Base-by-base conservation (phyloP, 2,329 filamentous ascomycete genomes). In the Zelopaecilomyces penicillatus region DNA sequence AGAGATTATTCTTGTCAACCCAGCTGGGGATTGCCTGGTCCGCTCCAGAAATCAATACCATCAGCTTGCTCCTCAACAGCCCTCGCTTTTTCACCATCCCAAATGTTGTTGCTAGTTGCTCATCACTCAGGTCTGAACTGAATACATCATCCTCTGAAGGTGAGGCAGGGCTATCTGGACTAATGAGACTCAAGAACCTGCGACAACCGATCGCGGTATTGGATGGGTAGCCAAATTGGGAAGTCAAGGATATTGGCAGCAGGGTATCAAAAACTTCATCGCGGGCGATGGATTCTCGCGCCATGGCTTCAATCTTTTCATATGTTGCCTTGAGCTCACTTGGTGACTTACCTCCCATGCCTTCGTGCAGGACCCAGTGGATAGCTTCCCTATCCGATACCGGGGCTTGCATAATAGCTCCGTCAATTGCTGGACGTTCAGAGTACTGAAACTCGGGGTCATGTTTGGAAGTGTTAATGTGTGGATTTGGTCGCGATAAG, bases 141-240 rank as follows among this genome's bases (percentile, higher is more conserved):
- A 84, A 85, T 47, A 80, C 74, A 55, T 85, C 82, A 57, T 85
- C 81, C 39, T 77, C 74, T 3, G 71, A 72, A 2, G 70, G 71
- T 12, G 65, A 57, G 29, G 66, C 62, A 0, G 77, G 76, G 27
- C 72, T 76, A 35, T 56, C 54, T 0, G 58, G 58, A 39, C 63
- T 65, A 2, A 72, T 67, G 6, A 85, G 66, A 47, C 76, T 79
- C 37, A 59, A 50, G 48, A 53, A 62, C 41, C 55, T 46, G 29
- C 54, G 52, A 37, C 50, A 56, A 43, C 51, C 61, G 36, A 61
- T 54, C 29, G 58, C 59, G 12, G 54, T 56, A 44, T 60, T 58
- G 34, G 52, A 39, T 19, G 41, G 41, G 43, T 63, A 64, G 11
- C 41, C 41, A 30, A 63, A 54, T 31, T 55, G 45, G 6, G 49